Base-by-base conservation (phyloP, 768 basidiomycete genomes). In the Imleria badia region DNA sequence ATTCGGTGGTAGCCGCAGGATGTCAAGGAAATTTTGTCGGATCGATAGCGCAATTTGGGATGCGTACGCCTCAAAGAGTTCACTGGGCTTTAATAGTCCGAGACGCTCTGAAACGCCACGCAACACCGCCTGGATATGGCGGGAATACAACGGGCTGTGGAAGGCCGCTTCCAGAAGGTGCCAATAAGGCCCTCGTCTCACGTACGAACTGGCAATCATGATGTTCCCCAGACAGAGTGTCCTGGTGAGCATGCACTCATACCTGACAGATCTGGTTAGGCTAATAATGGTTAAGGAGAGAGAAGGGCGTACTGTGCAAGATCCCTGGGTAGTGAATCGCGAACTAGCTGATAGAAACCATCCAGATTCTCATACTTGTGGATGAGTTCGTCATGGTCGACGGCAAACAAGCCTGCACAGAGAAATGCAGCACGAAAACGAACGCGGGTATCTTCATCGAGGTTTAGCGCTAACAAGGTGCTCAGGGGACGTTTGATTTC, bases 101-200 rank as follows among this genome's bases (percentile, higher is more conserved):
- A 98, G 75, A 9, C 87, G 77, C 46, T 74, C 66, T 0, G 90
- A 81, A 20, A 89, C 85, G 8, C 83, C 83, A 15, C 62, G 62
- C 35, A 98, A 73, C 36, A 89, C 75, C 9, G 78, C 75, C 53
- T 78, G 71, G 40, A 81, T 72, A 47, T 72, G 70, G 5, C 60
- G 48, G 48, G 63, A 54, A 66, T 66, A 52, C 46, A 65, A 57
- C 39, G 58, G 57, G 17, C 63, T 65, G 57, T 77, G 70, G 58
- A 58, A 75, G 61, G 69, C 81, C 7, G 82, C 81, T 67, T 95
- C 93, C 55, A 98, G 74, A 45, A 98, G 67, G 69, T 96, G 88
- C 85, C 89, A 94, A 65, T 96, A 94, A 2, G 93, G 81, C 5
- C 85, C 89, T 15, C 91, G 83, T 26, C 95, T 80, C 20, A 88